Base-by-base conservation (phyloP, 306 rosid species). In the Boehmeria nivea region DNA sequence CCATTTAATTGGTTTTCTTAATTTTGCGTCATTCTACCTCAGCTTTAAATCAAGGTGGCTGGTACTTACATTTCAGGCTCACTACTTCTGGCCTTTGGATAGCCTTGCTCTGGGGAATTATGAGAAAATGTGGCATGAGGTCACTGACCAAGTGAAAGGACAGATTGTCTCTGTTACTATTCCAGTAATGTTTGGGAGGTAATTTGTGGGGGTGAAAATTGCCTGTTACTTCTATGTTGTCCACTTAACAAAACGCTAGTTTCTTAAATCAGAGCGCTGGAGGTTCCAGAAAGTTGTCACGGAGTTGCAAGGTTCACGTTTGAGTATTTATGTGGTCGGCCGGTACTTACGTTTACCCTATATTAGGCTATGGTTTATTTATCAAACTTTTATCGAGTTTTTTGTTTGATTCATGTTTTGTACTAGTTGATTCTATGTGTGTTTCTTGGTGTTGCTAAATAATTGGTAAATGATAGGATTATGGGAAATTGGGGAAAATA, bases 121-220 rank as follows among this genome's bases (percentile, higher is more conserved):
- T 67, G 89, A 91, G 81, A 77, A 77, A 37, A 78, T 67, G 77
- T 91, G 98, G 98, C 79, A 63, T 34, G 83, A 78, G 45, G 61
- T 74, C 43, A 84, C 82, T 61, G 43, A 54, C 56, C 66, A 76
- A 63, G 76, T 59, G 19, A 91, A 74, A 63, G 87, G 88, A 60
- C 61, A 66, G 48, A 60, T 90, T 44, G 58, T 66, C 59, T 68
- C 79, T 28, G 51, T 26, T 57, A 80, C 76, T 56, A 66, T 90
- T 74, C 67, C 81, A 28, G 98, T 90, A 78, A 87, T 90, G 98
- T 90, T 87, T 46, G 98, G 98, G 66, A 87, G 98, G 98, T 90
- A 72, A 57, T 57, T 58, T 54, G 21, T 54, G 34, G 24, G 56
- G 21, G 51, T 52, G 19, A 61, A 44, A 62, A 12, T 72, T 44